Base-by-base conservation (phyloP, 2,329 filamentous ascomycete species). In the Dissoconium aciculare region DNA sequence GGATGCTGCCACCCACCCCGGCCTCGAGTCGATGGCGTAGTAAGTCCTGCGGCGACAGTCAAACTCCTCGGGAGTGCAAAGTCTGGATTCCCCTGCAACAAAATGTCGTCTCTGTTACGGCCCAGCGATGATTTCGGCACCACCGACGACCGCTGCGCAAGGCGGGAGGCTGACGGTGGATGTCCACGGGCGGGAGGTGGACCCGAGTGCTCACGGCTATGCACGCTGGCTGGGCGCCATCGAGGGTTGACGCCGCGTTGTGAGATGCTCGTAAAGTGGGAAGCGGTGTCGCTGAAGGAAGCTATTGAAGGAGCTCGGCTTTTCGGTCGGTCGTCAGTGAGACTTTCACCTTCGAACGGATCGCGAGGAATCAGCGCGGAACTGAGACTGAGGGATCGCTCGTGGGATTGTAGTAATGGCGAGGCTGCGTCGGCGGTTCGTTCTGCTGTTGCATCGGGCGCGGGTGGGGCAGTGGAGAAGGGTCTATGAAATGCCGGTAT, bases 201-300 rank as follows among this genome's bases (percentile, higher is more conserved):
- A 5, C 31, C 32, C 2, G 35, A n/a, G n/a, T n/a, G n/a, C n/a
- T n/a, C n/a, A n/a, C n/a, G n/a, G n/a, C n/a, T n/a, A n/a, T n/a
- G n/a, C n/a, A n/a, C n/a, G 35, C 12, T 61, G 2, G 69, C 71
- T 39, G 56, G 56, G n/a, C 78, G 71, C 85, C 87, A 94, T 37
- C 76, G 74, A 5, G 85, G 87, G 53, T 94, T 94, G 32, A 94
- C 62, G 1, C 80, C 79, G 17, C 87, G 71, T 55, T 94, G 84
- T 0, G 78, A 87, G 27, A 95, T 78, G 8, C 80, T 89, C 1
- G 87, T 94, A 56, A 93, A 94, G 44, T 78, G 80, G 27, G 76
- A 87, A 14, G 72, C 69, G 49, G 93, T 82, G 39, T 78, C 87
- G 72, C 39, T 84, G 78, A 42, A 74, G 11, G 64, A 65, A 17